Evolutionary conservation across 441 rosid species (phyloP), one percentile per base, ranked within the genome.

Genomic region (Eruca vesicaria): DNA sequence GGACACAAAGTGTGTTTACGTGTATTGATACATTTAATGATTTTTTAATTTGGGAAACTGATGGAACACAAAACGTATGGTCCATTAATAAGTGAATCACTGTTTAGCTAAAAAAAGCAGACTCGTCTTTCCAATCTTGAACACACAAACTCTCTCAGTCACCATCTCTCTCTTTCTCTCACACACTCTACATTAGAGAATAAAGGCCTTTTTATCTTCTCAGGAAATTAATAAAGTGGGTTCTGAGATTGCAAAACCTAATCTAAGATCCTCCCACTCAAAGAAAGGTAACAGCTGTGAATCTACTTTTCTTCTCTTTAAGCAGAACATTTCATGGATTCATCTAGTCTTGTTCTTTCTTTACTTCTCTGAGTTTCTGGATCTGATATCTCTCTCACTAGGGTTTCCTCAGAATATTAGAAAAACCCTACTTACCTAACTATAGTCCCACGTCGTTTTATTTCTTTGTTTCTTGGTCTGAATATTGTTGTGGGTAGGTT

Each of bases 121-220:
- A 45, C 60, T 76, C 60, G 12, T 69, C 59, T 76, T 76, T 31
- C 79, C 75, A 69, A 63, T 76, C 70, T 76, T 43, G 79, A 76
- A 63, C 79, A 64, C 75, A 55, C 53, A 76, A 62, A 61, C 15
- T 28, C 56, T 50, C 56, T 4, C 63, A 61, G 67, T 33, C 12
- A 3, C 73, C 36, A 33, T 23, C 55, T 28, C 48, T 56, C 38
- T 66, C 66, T 64, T 18, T 71, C 64, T 63, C 57, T 23, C 69
- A 1, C 71, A 38, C 57, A 36, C 43, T 9, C 41, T 26, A 45
- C 66, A 74, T 58, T 21, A 43, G 62, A 43, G 53, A 74, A 48
- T 28, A 19, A 73, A 56, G 8, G 66, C 66, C 11, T n/a, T 50
- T 75, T 61, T 50, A 23, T 68, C 63, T 53, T 62, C 69, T 68